Evolutionary conservation across 1,284 basidiomycete species (phyloP).

Genomic region (Vanrija pseudolonga): DNA sequence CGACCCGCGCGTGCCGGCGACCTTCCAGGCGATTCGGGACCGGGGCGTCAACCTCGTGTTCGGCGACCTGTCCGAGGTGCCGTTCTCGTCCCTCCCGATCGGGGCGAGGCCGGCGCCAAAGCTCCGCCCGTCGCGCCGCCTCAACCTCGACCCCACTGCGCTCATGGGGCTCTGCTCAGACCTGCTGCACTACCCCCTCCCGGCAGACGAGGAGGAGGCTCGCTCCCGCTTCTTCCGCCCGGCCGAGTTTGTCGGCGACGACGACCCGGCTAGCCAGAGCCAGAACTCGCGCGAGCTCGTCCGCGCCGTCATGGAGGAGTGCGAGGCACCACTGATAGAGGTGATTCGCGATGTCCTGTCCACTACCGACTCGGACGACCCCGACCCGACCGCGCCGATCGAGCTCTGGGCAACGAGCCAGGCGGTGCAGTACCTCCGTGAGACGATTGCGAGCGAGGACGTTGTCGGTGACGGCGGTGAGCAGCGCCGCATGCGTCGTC

Average conservation of each 20-base stretch:
- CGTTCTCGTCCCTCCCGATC: conserved; percentile 52
- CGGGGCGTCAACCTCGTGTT: conserved; percentile 59
- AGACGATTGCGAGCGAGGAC: conserved; percentile 32
- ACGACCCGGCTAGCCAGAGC: conserved; percentile 25
- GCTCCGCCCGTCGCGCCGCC: conserved; percentile 54
- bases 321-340: conserved; percentile 61
- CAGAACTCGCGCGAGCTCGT: conserved; percentile 44
- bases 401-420: conserved; percentile 75
- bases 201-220: conserved; percentile 56
- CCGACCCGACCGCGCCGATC: conserved; percentile 31
- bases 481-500: conserved; percentile 37
- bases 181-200: conserved; percentile 68
- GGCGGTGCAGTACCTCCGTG: conserved; percentile 55
- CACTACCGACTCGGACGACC: neutral
- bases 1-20: conserved; percentile 61
- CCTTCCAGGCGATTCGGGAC: conserved; percentile 50
- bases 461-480: conserved; percentile 38
- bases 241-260: conserved; percentile 8
- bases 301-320: conserved; percentile 58
- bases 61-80: conserved; percentile 54
- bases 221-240: conserved; percentile 59
- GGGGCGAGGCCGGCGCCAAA: conserved; percentile 60
- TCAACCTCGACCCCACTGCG: conserved; percentile 65
- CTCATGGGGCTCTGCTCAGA: conserved; percentile 80
- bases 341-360: conserved; percentile 55